A percentile compares a stretch with the other conserved stretches of the same genome.
phyloP scores from a whole-genome alignment of 2,329 filamentous ascomycete species.

The Aspergillus alliaceus region DNA sequence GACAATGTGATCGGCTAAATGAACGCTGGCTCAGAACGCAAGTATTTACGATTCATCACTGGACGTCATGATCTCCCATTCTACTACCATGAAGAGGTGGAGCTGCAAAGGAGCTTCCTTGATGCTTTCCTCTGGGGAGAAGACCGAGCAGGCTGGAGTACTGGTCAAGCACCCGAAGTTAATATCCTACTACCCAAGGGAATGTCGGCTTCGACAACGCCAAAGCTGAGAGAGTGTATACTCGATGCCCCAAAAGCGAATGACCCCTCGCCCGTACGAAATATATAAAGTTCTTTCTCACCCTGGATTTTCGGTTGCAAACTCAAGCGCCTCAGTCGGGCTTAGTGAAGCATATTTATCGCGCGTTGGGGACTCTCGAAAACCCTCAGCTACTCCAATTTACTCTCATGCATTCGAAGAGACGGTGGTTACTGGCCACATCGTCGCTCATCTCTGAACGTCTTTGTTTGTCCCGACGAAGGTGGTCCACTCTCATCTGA shows the following conservation, averaged over 20 bases:
- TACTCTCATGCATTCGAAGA: slow-evolving; percentile 58
- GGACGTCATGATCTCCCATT: slow-evolving; percentile 72
- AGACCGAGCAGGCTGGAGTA: slow-evolving; percentile 49
- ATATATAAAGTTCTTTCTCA: slow-evolving; percentile 64
- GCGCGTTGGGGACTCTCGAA: slow-evolving; percentile 58
- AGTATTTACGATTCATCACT: slow-evolving; percentile 69
- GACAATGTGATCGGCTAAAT: slow-evolving; percentile 68
- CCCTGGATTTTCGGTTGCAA: slow-evolving; percentile 46
- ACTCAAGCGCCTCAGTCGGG: slow-evolving; percentile 25
- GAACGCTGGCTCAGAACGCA: slow-evolving; percentile 64
- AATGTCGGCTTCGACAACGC: slow-evolving; percentile 68
- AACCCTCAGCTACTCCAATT: slow-evolving; percentile 59
- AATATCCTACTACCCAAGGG: slow-evolving; percentile 62
- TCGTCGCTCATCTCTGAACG: slow-evolving; percentile 64
- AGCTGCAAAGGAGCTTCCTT: slow-evolving; percentile 66
- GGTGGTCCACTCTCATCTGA: slow-evolving; percentile 46
- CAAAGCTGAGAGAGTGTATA: slow-evolving; percentile 57
- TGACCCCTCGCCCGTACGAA: slow-evolving; percentile 68
- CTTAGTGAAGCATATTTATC: slow-evolving; percentile 54
- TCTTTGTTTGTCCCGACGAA: slow-evolving; percentile 52
- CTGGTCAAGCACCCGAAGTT: slow-evolving; percentile 60
- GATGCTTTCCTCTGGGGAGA: slow-evolving; percentile 71
- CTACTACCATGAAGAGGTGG: slow-evolving; percentile 69
- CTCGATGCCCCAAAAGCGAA: slow-evolving; percentile 57
- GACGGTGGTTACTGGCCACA: slow-evolving; percentile 69